These are phyloP conservation scores for Xanthoconium separans DNA, from an alignment of 1,284 basidiomycete species.

Conservation along the genomic window DNA sequence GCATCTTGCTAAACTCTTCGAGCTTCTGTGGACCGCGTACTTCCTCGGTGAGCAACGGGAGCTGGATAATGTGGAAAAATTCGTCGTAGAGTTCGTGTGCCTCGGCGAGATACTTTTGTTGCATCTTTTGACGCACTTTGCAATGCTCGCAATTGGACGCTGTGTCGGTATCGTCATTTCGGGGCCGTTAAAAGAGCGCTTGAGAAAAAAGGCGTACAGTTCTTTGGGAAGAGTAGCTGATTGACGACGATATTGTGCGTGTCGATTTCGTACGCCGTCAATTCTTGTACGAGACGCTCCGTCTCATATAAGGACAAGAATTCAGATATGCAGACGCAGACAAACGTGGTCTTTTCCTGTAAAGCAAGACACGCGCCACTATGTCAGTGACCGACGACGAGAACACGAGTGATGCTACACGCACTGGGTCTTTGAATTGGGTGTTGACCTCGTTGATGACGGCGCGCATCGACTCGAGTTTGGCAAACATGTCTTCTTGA, in stretches of 20 bases:
- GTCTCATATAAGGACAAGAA: conserved; percentile 99
- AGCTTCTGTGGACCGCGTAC: conserved; percentile 94
- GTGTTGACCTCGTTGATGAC: conserved; percentile 99
- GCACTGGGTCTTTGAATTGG: conserved; percentile 96
- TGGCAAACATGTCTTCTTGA: conserved; percentile 98
- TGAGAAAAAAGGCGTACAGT: conserved; percentile 50
- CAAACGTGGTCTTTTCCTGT: conserved; percentile 96
- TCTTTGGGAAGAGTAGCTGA: conserved; percentile 93
- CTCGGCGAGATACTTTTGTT: conserved; percentile 93
- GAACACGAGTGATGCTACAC: conserved; percentile 26
- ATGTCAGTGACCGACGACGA: background rate
- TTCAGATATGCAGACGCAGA: conserved; percentile 98
- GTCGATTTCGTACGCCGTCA: conserved; percentile 96
- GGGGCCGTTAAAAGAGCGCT: background rate
- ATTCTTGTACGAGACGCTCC: conserved; percentile 94
- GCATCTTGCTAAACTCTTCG: conserved; percentile 86
- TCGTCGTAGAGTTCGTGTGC: conserved; percentile 96
- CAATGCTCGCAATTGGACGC: conserved; percentile 96
- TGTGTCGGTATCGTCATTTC: conserved; percentile 27
- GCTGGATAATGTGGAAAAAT: conserved; percentile 93
- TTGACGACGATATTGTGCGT: conserved; percentile 99
- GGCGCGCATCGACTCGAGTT: conserved; percentile 94
- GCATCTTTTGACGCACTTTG: conserved; percentile 93
- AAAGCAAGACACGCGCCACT: background rate
- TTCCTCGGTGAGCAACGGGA: conserved; percentile 95